Percentiles rank a stretch among this genome's conserved stretches.
Conservation (phyloP, 2,329 filamentous ascomycete species). For the Chalara sp. region DNA sequence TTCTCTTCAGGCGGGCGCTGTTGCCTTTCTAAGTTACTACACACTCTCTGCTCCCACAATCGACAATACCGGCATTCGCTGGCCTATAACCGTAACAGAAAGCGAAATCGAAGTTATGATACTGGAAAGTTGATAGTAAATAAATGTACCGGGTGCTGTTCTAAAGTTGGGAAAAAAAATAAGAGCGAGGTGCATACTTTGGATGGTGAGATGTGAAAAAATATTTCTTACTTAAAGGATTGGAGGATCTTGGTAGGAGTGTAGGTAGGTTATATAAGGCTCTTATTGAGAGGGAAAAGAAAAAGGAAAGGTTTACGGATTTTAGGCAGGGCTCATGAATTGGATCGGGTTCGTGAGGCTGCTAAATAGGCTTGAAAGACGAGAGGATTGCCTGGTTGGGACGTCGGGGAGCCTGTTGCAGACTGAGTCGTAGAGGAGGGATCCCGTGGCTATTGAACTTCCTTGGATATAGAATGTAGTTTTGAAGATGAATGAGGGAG, state of each 20-base stretch:
- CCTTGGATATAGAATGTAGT: not conserved
- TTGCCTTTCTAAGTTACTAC: conserved; percentile 30
- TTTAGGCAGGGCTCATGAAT: conserved; percentile 34
- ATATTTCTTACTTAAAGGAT: conserved; percentile 33
- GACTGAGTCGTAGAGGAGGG: not conserved
- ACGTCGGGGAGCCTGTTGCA: not conserved
- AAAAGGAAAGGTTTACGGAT: conserved; percentile 27
- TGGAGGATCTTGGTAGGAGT: conserved; percentile 38
- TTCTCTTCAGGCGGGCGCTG: not conserved
- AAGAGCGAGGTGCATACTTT: conserved; percentile 35
- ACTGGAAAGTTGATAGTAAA: conserved; percentile 18
- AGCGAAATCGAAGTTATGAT: not conserved
- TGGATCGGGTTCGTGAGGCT: conserved; percentile 25
- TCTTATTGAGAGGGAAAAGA: conserved; percentile 33
- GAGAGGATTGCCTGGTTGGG: not conserved
- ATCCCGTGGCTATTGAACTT: not conserved
- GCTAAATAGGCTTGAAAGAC: too few relatives aligned
- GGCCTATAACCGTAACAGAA: not conserved
- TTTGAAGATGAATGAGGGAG: not conserved
- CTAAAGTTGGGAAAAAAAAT: conserved; percentile 44
- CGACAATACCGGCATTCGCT: not conserved
- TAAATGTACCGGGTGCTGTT: conserved; percentile 32
- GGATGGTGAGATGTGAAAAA: conserved; percentile 34
- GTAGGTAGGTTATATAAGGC: conserved; percentile 51
- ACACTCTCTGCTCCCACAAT: conserved; percentile 12